A percentile compares a stretch with the other conserved stretches of the same genome.
Evolutionary conservation across 768 basidiomycete species (phyloP).

Genomic region (Mycena latifolia): DNA sequence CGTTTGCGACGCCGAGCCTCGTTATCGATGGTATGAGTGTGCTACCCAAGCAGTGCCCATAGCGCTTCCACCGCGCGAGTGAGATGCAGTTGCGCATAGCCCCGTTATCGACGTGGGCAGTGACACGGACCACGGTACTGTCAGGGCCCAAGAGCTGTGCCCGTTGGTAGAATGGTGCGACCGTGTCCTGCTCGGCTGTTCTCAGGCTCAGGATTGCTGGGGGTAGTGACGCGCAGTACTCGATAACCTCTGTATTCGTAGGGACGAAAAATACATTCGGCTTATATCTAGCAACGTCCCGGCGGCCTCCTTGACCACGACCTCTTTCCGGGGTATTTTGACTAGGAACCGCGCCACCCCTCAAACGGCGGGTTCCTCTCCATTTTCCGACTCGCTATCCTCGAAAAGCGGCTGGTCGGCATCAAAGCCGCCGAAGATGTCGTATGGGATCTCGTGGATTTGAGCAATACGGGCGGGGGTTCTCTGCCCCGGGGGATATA

Average conservation of each 20-base stretch:
- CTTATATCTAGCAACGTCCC: too few species aligned
- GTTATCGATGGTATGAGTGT: slow-evolving; percentile 2
- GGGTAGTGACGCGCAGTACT: slow-evolving; percentile 16
- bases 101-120: too few species aligned
- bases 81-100: slow-evolving; percentile 20
- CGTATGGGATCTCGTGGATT: too few species aligned
- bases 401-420: slow-evolving; percentile 10
- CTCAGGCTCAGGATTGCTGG: slow-evolving; percentile 8
- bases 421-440: slow-evolving; percentile 1
- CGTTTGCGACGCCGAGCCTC: slow-evolving; percentile 13
- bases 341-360: too few species aligned
- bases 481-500: slow-evolving; percentile 6
- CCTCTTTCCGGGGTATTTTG: too few species aligned
- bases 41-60: slow-evolving; percentile 14
- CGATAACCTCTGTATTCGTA: slow-evolving; percentile 24
- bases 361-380: slow-evolving; percentile 26
- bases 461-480: too few species aligned
- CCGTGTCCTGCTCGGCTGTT: neutral
- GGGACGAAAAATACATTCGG: slow-evolving; percentile 17
- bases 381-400: slow-evolving; percentile 23
- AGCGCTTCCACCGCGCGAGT: slow-evolving; percentile 11
- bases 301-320: too few species aligned
- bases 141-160: slow-evolving; percentile 15
- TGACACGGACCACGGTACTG: neutral
- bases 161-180: slow-evolving; percentile 21